phyloP scores from a whole-genome alignment of 2,329 filamentous ascomycete genomes.

The Fusarium sp. region DNA sequence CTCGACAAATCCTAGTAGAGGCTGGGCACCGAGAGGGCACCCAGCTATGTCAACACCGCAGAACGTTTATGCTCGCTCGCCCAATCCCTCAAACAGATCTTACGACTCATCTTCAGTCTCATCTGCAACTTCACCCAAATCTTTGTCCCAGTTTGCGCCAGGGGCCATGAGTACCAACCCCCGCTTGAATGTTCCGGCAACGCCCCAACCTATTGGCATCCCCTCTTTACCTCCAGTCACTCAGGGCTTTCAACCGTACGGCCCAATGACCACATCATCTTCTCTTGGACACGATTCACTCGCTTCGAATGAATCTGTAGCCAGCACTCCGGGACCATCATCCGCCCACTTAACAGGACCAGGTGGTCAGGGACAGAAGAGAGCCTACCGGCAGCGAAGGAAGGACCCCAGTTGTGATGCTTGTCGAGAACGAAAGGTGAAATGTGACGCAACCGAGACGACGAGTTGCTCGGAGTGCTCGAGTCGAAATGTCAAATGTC shows the following conservation, averaged over 20 bases:
- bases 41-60: slow-evolving; percentile 62
- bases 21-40: slow-evolving; percentile 25
- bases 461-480: slow-evolving; percentile 97
- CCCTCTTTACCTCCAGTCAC: slow-evolving; percentile 59
- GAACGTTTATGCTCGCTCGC: slow-evolving; percentile 68
- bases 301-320: slow-evolving; percentile 66
- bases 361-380: slow-evolving; percentile 77
- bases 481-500: slow-evolving; percentile 94
- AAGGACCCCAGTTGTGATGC: slow-evolving; percentile 99
- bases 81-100: slow-evolving; percentile 68
- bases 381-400: slow-evolving; percentile 91
- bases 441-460: slow-evolving; percentile 96
- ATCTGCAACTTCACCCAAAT: slow-evolving; percentile 68
- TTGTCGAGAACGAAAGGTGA: slow-evolving; percentile 85
- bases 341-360: slow-evolving; percentile 51
- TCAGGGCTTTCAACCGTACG: slow-evolving; percentile 62
- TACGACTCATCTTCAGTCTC: slow-evolving; percentile 73
- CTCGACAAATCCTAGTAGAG: slow-evolving; percentile 21
- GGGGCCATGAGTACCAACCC: slow-evolving; percentile 62
- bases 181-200: slow-evolving; percentile 58
- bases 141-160: slow-evolving; percentile 61
- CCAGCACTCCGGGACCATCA: slow-evolving; percentile 60
- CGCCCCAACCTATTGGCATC: slow-evolving; percentile 64
- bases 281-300: slow-evolving; percentile 68
- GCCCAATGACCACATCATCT: slow-evolving; percentile 59